Conservation (phyloP, 202 grass and related monocot genomes). For the Setaria italica region DNA sequence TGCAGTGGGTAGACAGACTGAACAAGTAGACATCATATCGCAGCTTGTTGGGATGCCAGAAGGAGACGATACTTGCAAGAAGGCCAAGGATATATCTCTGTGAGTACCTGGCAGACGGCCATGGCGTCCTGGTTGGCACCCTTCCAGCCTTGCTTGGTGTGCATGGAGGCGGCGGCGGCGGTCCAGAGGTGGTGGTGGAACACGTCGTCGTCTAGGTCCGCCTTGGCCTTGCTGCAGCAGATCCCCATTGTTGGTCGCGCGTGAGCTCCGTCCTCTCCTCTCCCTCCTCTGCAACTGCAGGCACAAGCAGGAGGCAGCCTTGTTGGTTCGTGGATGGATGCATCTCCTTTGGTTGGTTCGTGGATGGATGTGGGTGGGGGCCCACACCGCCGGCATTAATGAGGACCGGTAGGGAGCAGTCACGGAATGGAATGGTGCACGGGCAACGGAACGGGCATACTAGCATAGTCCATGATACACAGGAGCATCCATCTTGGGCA, state of each 20-base stretch:
- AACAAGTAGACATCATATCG: too few relatives aligned
- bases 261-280: background rate
- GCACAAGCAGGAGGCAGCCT: background rate
- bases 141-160: constrained; percentile 76
- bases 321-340: constrained; percentile 12
- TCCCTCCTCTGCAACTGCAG: background rate
- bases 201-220: constrained; percentile 44
- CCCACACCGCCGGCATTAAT: background rate
- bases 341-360: background rate
- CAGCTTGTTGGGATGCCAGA: background rate
- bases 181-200: constrained; percentile 39
- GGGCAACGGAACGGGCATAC: too few relatives aligned
- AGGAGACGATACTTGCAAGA: too few relatives aligned
- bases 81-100: too few relatives aligned
- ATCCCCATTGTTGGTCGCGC: constrained; percentile 43
- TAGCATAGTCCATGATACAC: too few relatives aligned
- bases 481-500: too few relatives aligned
- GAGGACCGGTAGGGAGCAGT: too few relatives aligned
- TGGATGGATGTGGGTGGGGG: background rate
- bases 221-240: constrained; percentile 55
- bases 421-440: too few relatives aligned
- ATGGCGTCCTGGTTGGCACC: constrained; percentile 81
- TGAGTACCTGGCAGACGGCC: constrained; percentile 57
- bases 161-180: constrained; percentile 53
- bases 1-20: background rate